Evolutionary conservation across 2,329 filamentous ascomycete species (phyloP).

Genomic region (Coniochaeta prunicola): DNA sequence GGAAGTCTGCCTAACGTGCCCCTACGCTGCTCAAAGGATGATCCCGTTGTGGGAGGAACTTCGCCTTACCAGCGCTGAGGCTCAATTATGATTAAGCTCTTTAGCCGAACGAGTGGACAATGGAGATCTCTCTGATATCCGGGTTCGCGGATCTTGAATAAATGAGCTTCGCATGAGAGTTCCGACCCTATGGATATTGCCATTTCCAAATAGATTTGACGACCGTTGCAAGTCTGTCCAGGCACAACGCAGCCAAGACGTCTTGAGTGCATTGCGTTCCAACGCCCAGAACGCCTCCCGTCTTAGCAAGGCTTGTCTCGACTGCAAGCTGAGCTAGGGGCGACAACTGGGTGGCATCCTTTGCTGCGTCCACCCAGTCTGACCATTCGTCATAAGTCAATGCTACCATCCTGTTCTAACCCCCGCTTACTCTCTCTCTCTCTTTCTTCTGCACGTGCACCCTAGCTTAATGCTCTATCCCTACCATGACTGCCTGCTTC

Average conservation of each 20-base stretch:
- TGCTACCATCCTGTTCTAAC: background rate
- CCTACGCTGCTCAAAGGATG: background rate
- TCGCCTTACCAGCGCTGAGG: background rate
- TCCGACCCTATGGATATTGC: background rate
- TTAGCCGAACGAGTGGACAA: background rate
- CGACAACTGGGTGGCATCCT: background rate
- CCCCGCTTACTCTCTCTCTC: background rate
- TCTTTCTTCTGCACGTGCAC: background rate
- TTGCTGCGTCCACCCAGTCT: background rate
- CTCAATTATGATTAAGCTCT: background rate
- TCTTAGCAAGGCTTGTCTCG: conserved; percentile 2
- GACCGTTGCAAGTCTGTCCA: background rate
- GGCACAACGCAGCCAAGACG: background rate
- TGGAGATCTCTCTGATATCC: background rate
- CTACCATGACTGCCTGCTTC: background rate
- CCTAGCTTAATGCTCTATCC: background rate
- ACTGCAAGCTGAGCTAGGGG: background rate
- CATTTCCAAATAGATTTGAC: background rate
- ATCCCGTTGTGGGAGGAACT: background rate
- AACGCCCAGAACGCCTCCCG: background rate
- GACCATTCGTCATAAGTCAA: background rate
- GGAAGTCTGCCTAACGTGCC: background rate
- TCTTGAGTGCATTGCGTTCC: background rate
- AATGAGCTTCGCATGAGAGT: background rate
- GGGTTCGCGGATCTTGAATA: background rate